Percentiles rank a stretch among this genome's conserved stretches.
Evolutionary conservation across 179 eudicot genomes (phyloP).

Genomic region (Nepenthes alata): DNA sequence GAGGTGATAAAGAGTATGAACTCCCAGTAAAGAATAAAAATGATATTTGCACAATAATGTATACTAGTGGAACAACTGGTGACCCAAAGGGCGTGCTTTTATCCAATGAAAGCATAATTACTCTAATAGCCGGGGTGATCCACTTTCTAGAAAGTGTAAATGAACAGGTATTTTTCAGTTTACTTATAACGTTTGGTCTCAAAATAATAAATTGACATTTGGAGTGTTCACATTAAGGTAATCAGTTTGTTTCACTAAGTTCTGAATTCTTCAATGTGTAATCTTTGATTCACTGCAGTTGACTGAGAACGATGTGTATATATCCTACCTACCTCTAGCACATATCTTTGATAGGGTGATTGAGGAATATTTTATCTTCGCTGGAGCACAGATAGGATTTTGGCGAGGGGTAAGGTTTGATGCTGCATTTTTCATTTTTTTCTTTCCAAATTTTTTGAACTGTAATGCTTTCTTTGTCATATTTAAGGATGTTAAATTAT

Average conservation of each 20-base stretch:
- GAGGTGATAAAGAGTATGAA: conserved; percentile 44
- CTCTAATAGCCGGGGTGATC: conserved; percentile 61
- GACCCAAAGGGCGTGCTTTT: conserved; percentile 90
- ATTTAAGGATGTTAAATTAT: conserved; percentile 68
- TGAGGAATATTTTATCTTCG: conserved; percentile 64
- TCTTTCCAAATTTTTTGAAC: background rate
- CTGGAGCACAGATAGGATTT: conserved; percentile 78
- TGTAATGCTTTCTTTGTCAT: conserved; percentile 3
- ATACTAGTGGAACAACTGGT: conserved; percentile 95
- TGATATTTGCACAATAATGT: conserved; percentile 90
- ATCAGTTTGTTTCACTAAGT: background rate
- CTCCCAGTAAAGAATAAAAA: conserved; percentile 46
- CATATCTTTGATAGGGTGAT: conserved; percentile 90
- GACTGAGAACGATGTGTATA: conserved; percentile 47
- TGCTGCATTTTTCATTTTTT: background rate
- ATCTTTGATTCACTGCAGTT: conserved; percentile 32
- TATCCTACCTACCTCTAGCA: conserved; percentile 90
- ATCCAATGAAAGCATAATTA: conserved; percentile 66
- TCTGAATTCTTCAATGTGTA: background rate
- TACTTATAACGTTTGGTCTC: background rate
- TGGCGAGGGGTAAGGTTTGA: conserved; percentile 81
- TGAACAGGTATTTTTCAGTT: conserved; percentile 37
- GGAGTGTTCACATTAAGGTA: background rate
- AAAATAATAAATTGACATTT: background rate
- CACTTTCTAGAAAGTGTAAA: conserved; percentile 38